Evolutionary conservation across 768 basidiomycete species (phyloP).

Genomic region (Boletus fagicola): DNA sequence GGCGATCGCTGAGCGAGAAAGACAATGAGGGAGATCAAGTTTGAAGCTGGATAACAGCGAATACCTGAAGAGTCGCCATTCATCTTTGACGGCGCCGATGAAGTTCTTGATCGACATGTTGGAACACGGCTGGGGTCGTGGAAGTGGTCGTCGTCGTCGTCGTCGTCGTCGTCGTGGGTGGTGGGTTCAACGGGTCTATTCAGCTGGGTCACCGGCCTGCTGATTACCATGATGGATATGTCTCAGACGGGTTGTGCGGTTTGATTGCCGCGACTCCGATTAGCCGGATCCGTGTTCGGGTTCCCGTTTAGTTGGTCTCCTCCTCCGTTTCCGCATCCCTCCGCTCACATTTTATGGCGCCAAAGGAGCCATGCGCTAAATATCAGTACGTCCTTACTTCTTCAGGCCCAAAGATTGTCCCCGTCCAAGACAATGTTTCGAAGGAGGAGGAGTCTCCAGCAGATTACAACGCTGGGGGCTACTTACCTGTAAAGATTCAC

Average conservation of each 20-base stretch:
- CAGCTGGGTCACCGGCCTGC: neutral
- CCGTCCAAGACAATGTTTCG: conserved; percentile 59
- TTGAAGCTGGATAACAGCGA: neutral
- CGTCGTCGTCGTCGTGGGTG: neutral
- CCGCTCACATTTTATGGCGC: conserved; percentile 49
- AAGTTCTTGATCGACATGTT: conserved; percentile 39
- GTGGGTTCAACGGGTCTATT: too few species aligned
- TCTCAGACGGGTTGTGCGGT: neutral
- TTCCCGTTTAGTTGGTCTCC: neutral
- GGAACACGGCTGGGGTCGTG: neutral
- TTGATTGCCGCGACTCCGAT: conserved; percentile 13
- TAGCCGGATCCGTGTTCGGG: conserved; percentile 20
- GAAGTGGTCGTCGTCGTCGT: conserved; percentile 1
- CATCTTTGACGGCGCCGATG: conserved; percentile 81
- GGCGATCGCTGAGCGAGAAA: conserved; percentile 50
- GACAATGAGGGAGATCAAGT: neutral
- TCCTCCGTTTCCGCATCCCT: neutral
- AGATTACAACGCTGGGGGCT: conserved; percentile 80
- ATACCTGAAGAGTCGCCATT: conserved; percentile 81
- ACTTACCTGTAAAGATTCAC: conserved; percentile 75
- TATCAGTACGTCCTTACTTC: conserved; percentile 75
- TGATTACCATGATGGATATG: too few species aligned
- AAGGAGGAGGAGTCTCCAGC: conserved; percentile 84
- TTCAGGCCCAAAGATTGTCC: conserved; percentile 65
- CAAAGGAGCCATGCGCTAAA: conserved; percentile 63